Conservation (phyloP, 2,329 filamentous ascomycete species). For the Akanthomyces lecanii region DNA sequence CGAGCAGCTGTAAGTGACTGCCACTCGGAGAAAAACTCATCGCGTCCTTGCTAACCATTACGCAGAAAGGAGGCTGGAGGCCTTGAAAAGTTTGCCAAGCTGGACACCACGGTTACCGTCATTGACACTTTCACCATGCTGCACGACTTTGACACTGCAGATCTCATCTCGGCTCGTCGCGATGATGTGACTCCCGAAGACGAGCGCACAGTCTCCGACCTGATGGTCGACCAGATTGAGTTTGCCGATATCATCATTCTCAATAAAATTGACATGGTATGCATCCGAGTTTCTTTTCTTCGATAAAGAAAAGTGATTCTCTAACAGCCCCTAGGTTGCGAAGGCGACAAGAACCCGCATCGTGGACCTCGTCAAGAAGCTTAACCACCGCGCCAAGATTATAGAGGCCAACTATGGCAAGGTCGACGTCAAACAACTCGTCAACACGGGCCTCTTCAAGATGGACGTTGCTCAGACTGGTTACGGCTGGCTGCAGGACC, state of each 20-base stretch:
- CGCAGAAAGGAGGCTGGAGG: conserved; percentile 53
- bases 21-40: background rate
- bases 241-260: conserved; percentile 70
- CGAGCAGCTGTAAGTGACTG: conserved; percentile 30
- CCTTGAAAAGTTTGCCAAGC: conserved; percentile 58
- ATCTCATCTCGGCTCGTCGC: conserved; percentile 61
- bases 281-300: background rate
- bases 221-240: conserved; percentile 75
- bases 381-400: conserved; percentile 65
- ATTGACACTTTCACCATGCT: conserved; percentile 71
- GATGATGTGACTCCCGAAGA: conserved; percentile 63
- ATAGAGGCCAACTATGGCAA: conserved; percentile 56
- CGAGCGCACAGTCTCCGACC: conserved; percentile 67
- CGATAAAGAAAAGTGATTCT: background rate
- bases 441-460: conserved; percentile 62
- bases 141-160: conserved; percentile 65
- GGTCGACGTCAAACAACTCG: conserved; percentile 58
- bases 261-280: conserved; percentile 65
- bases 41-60: fast-evolving
- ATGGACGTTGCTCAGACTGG: conserved; percentile 60
- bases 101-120: conserved; percentile 69
- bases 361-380: conserved; percentile 49
- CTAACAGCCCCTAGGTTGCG: conserved; percentile 27
- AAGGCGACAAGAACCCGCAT: conserved; percentile 43
- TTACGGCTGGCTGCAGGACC: conserved; percentile 65